Base-by-base conservation (phyloP, 179 eudicot genomes). In the Beta macrorhiza region DNA sequence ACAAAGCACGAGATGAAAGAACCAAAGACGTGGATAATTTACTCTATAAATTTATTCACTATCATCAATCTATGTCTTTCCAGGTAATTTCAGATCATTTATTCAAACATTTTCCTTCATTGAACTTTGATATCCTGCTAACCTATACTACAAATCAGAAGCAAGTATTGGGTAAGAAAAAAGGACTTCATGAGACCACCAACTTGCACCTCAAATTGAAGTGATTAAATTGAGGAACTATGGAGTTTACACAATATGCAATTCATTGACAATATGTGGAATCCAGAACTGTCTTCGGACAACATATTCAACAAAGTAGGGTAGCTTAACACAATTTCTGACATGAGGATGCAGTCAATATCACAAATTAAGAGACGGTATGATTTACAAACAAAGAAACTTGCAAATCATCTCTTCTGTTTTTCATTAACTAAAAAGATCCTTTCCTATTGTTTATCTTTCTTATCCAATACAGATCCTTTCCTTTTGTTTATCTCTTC, bases 371-470 rank as follows among this genome's bases (percentile, higher is more conserved):
- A 16, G 53, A 19, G 13, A 56, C 49, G 14, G 55, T 14, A 37
- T 15, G 64, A 76, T 45, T 20, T 75, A 75, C 56, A 57, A 61
- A 45, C 57, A 76, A 42, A 16, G 5, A 76, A 76, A 42, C 49
- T 52, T 9, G 51, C 70, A 63, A 47, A 42, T 0, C 5, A 47
- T 64, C n/a, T 64, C 14, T 14, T 64, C 20, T 29, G 2, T 7
- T 0, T 74, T 65, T 55, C 7, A 53, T 52, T 52, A 25, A 17
- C 13, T 76, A 42, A 49, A 25, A 55, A 57, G 0, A 53, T 51
- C 9, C 16, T 44, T 20, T 63, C 62, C 25, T 37, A 32, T 17
- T 4, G 45, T 74, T 4, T 74, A 25, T 63, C 45, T 13, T 20
- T 53, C 53, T 52, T 13, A 52, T 12, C n/a, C 19, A 12, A 53